Evolutionary conservation across 768 basidiomycete species (phyloP).

Genomic region (Tephrocybe rancida): DNA sequence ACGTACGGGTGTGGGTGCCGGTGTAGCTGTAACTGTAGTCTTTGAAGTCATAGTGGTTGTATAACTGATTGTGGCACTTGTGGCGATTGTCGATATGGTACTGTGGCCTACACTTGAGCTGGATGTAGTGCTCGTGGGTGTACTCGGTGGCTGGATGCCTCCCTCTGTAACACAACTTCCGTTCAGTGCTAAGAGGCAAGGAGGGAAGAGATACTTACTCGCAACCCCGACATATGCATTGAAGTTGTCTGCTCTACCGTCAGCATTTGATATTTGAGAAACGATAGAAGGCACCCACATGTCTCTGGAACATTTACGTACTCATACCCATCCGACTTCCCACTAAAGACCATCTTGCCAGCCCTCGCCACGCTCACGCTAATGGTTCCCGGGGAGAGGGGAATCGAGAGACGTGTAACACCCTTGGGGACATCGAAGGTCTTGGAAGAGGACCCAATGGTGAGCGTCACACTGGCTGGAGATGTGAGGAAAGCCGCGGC

Average conservation of each 20-base stretch:
- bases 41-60: no score
- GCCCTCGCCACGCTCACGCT: conserved; percentile 54
- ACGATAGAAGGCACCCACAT: conserved; percentile 27
- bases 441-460: conserved; percentile 38
- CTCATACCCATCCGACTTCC: conserved; percentile 47
- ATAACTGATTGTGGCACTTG: conserved; percentile 8
- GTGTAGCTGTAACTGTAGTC: no score
- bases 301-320: conserved; percentile 34
- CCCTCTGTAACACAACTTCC: background rate
- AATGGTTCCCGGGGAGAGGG: conserved; percentile 57
- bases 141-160: background rate
- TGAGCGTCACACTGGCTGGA: conserved; percentile 54
- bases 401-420: conserved; percentile 62
- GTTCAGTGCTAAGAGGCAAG: background rate
- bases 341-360: conserved; percentile 51
- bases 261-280: conserved; percentile 8
- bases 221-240: conserved; percentile 63
- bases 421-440: conserved; percentile 49
- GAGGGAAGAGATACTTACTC: conserved; percentile 25
- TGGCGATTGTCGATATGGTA: background rate
- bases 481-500: conserved; percentile 62
- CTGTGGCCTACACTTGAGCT: no score
- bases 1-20: conserved; percentile 9
- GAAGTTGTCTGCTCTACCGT: conserved; percentile 52
- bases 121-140: background rate